Evolutionary conservation across 139 green algal species (phyloP).

Genomic region (Nannochloris sp.): DNA sequence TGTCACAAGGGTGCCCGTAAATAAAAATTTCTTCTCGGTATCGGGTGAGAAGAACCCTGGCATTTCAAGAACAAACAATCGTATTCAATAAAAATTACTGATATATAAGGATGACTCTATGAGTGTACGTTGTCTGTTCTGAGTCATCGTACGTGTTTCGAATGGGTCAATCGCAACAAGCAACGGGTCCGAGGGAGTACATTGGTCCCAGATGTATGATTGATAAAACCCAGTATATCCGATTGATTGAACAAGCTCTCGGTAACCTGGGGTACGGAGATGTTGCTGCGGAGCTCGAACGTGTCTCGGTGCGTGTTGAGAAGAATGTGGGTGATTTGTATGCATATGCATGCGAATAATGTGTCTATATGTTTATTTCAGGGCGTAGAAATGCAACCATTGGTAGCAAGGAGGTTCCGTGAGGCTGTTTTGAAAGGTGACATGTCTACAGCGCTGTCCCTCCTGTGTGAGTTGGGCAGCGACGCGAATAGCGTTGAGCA

Average conservation of each 20-base stretch:
- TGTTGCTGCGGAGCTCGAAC: slow-evolving; percentile 39
- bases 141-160: not conserved
- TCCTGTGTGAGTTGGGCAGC: slow-evolving; percentile 40
- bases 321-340: too few species aligned
- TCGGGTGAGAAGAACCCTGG: too few species aligned
- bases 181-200: not conserved
- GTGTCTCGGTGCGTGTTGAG: slow-evolving; percentile 30
- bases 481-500: slow-evolving; percentile 7
- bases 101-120: too few species aligned
- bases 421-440: slow-evolving; percentile 39
- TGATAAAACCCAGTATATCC: slow-evolving; percentile 49
- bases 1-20: too few species aligned
- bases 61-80: too few species aligned
- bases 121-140: too few species aligned
- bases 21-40: too few species aligned
- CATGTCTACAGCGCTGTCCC: slow-evolving; percentile 41
- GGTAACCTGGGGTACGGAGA: slow-evolving; percentile 47
- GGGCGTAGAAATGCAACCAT: slow-evolving; percentile 52
- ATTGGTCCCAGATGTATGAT: slow-evolving; percentile 14
- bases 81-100: too few species aligned
- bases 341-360: slow-evolving; percentile 5
- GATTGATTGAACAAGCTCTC: slow-evolving; percentile 67
- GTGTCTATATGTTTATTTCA: not conserved
- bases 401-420: slow-evolving; percentile 41
- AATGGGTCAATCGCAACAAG: not conserved